Percentiles rank a stretch among this genome's conserved stretches.
These are phyloP conservation scores for Trichoderma simmonsii DNA, from an alignment of 2,329 filamentous ascomycete genomes.

Conservation along the genomic window DNA sequence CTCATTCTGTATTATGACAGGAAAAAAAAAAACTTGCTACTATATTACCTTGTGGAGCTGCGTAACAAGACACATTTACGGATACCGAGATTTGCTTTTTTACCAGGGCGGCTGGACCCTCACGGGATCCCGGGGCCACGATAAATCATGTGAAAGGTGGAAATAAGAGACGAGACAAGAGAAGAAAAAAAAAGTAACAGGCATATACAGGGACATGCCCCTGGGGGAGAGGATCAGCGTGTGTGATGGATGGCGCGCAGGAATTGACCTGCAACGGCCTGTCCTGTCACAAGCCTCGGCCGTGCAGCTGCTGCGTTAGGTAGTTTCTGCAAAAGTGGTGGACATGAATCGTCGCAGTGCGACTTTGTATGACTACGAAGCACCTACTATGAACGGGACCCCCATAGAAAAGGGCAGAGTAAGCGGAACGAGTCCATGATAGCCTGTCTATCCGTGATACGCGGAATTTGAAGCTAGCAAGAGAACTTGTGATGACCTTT, in stretches of 20 bases:
- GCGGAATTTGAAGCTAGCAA: neutral
- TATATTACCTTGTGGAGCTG: neutral
- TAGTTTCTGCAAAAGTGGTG: neutral
- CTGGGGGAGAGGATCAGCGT: neutral
- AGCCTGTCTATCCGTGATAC: neutral
- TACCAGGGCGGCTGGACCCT: neutral
- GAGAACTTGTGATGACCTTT: neutral
- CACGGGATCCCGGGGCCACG: neutral
- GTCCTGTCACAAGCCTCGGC: neutral
- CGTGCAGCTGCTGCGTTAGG: neutral
- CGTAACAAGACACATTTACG: neutral
- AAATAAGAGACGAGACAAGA: neutral
- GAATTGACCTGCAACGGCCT: neutral
- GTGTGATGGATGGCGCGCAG: neutral
- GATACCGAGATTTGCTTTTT: slow-evolving; percentile 10
- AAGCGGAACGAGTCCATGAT: neutral
- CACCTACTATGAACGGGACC: neutral
- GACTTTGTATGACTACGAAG: neutral
- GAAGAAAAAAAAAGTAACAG: neutral
- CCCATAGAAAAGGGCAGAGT: neutral
- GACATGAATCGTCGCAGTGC: neutral
- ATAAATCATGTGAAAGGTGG: neutral
- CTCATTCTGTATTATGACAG: neutral
- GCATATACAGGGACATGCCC: neutral
- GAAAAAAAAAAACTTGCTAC: neutral